phyloP scores from a whole-genome alignment of 768 basidiomycete species.

The Tephrocybe sp. region DNA sequence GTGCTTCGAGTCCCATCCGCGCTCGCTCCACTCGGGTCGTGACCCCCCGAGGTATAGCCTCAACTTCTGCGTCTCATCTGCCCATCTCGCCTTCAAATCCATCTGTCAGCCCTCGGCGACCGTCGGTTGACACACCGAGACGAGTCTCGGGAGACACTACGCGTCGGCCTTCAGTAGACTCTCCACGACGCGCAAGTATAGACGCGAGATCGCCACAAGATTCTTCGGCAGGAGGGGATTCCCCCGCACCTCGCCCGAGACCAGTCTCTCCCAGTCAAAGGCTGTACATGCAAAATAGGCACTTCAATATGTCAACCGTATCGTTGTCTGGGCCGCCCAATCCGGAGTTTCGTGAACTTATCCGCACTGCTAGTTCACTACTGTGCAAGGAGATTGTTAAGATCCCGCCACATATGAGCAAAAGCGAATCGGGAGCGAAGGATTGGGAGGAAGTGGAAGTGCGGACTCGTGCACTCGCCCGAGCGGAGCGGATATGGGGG shows the following conservation, averaged over 20 bases:
- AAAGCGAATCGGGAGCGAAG: slow-evolving; percentile 45
- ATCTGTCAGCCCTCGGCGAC: slow-evolving; percentile 31
- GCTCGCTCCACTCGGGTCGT: slow-evolving; percentile 43
- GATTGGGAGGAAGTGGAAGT: slow-evolving; percentile 81
- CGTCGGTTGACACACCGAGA: slow-evolving; percentile 37
- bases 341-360: slow-evolving; percentile 64
- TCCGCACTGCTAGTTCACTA: slow-evolving; percentile 62
- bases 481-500: slow-evolving; percentile 78
- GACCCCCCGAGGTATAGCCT: slow-evolving; percentile 44
- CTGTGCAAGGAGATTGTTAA: slow-evolving; percentile 67
- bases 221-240: slow-evolving; percentile 33
- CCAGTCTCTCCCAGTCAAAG: slow-evolving; percentile 48
- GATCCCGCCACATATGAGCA: slow-evolving; percentile 56
- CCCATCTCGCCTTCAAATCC: slow-evolving; percentile 39
- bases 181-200: slow-evolving; percentile 35
- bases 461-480: slow-evolving; percentile 54
- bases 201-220: slow-evolving; percentile 31
- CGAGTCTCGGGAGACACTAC: slow-evolving; percentile 29
- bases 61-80: slow-evolving; percentile 52
- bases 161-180: slow-evolving; percentile 31
- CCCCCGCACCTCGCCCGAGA: slow-evolving; percentile 46
- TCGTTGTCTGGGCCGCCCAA: slow-evolving; percentile 51
- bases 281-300: slow-evolving; percentile 52
- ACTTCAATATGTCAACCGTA: slow-evolving; percentile 59
- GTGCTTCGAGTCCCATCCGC: slow-evolving; percentile 40